Base-by-base conservation (phyloP, 495 filamentous ascomycete genomes). In the Penicillium parvum region DNA sequence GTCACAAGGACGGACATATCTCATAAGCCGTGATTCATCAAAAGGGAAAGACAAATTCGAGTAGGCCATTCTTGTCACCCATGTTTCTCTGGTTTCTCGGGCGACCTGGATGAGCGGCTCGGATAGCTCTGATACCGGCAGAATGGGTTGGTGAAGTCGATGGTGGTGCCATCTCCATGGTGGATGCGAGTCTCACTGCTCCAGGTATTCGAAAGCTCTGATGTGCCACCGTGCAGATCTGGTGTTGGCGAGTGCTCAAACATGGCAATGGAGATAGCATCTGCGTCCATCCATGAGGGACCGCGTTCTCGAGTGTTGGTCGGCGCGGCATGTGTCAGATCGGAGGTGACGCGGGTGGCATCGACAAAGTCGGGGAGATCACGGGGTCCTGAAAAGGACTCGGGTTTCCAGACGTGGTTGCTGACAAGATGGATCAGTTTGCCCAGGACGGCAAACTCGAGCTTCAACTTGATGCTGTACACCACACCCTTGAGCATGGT, bases 391-490 rank as follows among this genome's bases (percentile, higher is more conserved):
- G 56, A 57, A 32, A 57, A 55, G n/a, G 64, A 60, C 8, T 66
- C 65, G 12, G 65, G 48, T 47, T 71, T 70, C 68, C 66, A 71
- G 39, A 61, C 51, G 28, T 65, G 65, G 32, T 59, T 57, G 32
- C 60, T 57, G 34, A 74, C 68, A 28, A 72, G 50, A 26, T 60
- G 60, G 41, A 74, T 62, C 8, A 74, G 56, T 52, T 74, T 71
- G 22, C 70, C 70, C 5, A 84, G 70, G 25, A 83, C 75, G 33
- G 75, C 74, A 56, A 83, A 83, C 50, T 84, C 81, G 18, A 84
- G 65, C 55, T 83, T 83, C 20, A 84, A 64, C 57, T 84, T 84
- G 60, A 83, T 66, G 61, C 73, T 75, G 64, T 84, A 84, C 22
- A 82, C 62, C 40, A 75, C 68, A 18, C 75, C 74, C 51, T 83